phyloP scores from a whole-genome alignment of 768 basidiomycete genomes.

The Artomyces pyxidatus region DNA sequence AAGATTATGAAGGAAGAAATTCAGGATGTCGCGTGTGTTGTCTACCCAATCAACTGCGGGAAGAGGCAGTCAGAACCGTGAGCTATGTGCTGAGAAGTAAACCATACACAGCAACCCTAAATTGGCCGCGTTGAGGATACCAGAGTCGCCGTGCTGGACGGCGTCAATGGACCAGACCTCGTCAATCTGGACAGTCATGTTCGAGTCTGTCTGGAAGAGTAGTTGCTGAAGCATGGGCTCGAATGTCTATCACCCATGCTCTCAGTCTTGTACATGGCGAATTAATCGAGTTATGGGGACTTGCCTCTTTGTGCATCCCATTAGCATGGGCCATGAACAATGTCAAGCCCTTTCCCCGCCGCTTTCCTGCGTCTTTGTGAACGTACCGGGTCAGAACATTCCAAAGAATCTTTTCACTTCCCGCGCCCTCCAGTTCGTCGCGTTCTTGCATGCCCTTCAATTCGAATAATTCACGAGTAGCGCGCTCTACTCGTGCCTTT shows the following conservation, averaged over 20 bases:
- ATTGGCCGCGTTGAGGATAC: slow-evolving; percentile 50
- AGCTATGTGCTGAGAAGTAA: no score
- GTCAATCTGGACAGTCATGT: slow-evolving; percentile 42
- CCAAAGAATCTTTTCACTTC: slow-evolving; percentile 44
- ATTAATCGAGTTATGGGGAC: no score
- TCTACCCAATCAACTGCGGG: slow-evolving; percentile 68
- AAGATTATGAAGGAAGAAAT: slow-evolving; percentile 64
- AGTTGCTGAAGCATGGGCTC: slow-evolving; percentile 57
- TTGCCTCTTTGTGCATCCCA: slow-evolving; percentile 81
- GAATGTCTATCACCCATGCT: slow-evolving; percentile 72
- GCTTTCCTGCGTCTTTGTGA: slow-evolving; percentile 23
- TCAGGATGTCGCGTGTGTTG: slow-evolving; percentile 67
- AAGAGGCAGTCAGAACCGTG: not conserved
- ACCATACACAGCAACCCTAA: slow-evolving; percentile 53
- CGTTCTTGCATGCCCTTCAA: slow-evolving; percentile 12
- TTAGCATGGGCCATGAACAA: slow-evolving; percentile 79
- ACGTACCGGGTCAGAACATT: slow-evolving; percentile 67
- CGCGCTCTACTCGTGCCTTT: not conserved
- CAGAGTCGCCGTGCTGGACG: slow-evolving; percentile 81
- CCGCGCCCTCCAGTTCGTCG: slow-evolving; percentile 6
- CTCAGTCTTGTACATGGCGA: no score
- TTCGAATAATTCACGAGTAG: slow-evolving; percentile 1
- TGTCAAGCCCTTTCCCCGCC: slow-evolving; percentile 41
- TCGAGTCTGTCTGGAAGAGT: slow-evolving; percentile 33
- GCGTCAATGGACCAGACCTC: slow-evolving; percentile 82